phyloP scores from a whole-genome alignment of 441 rosid genomes.

The Geranium incanum region DNA sequence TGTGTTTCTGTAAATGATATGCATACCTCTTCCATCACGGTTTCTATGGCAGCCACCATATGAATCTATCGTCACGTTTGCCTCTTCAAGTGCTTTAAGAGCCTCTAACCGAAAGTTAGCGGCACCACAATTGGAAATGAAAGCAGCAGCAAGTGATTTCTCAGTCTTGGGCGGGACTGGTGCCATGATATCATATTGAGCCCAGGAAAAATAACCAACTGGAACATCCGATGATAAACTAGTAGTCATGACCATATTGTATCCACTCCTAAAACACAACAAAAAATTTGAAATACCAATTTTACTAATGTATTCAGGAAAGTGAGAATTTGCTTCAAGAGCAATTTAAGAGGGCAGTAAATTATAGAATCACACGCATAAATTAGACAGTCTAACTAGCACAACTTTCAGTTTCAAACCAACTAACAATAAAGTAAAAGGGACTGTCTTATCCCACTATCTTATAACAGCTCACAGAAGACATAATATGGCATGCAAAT shows the following conservation, averaged over 20 bases:
- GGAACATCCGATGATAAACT: too few species aligned
- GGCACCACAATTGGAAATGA: conserved; percentile 73
- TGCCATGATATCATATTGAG: conserved; percentile 45
- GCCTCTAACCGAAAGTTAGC: conserved; percentile 75
- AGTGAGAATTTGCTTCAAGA: too few species aligned
- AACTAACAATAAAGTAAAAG: too few species aligned
- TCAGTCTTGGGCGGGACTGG: conserved; percentile 72
- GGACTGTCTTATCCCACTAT: too few species aligned
- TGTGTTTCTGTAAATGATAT: neutral
- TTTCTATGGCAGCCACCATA: conserved; percentile 76
- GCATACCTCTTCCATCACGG: conserved; percentile 56
- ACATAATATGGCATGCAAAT: too few species aligned
- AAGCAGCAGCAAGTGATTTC: conserved; percentile 25
- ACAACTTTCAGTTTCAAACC: too few species aligned
- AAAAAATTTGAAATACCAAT: conserved; percentile 11
- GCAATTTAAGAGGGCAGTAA: too few species aligned
- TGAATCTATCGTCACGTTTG: conserved; percentile 57
- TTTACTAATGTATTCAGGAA: conserved; percentile 6
- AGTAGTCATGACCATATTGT: conserved; percentile 52
- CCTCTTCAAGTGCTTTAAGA: conserved; percentile 54
- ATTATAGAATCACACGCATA: too few species aligned
- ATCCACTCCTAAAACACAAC: conserved; percentile 51
- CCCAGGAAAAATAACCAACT: too few species aligned
- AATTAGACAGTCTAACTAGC: too few species aligned
- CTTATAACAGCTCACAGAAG: too few species aligned